phyloP scores from a whole-genome alignment of 2,329 filamentous ascomycete genomes.

The Lasiodiplodia sp. region DNA sequence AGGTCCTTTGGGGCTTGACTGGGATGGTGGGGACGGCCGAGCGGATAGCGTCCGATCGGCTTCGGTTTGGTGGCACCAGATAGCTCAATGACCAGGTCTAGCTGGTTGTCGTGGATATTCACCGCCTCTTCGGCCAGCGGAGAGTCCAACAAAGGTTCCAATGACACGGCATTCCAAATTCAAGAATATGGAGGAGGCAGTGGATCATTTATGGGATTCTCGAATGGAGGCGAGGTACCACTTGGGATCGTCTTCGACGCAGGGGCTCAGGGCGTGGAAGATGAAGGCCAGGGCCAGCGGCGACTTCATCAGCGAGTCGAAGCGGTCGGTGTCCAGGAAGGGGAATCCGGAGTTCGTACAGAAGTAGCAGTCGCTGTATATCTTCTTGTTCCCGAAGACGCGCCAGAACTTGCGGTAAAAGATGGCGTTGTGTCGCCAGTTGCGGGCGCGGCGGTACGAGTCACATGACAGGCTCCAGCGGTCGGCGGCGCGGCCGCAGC shows the following conservation, averaged over 20 bases:
- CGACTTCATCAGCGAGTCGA: constrained; percentile 25
- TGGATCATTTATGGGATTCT: constrained; percentile 4
- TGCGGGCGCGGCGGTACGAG: constrained; percentile 26
- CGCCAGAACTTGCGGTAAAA: constrained; percentile 31
- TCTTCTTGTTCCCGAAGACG: constrained; percentile 24
- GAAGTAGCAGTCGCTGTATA: constrained; percentile 30
- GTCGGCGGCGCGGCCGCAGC: constrained; percentile 25
- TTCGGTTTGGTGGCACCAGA: background rate
- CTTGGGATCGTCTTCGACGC: constrained; percentile 26
- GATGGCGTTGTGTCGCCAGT: constrained; percentile 29
- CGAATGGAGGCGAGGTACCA: constrained; percentile 25
- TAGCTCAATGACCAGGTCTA: background rate
- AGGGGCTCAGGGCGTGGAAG: constrained; percentile 23
- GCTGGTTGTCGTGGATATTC: background rate
- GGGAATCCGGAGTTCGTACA: constrained; percentile 27
- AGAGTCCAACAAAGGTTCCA: background rate
- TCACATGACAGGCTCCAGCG: constrained; percentile 14
- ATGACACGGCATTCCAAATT: background rate
- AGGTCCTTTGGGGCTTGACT: too few species aligned
- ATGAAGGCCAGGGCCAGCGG: constrained; percentile 27
- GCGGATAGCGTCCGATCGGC: background rate
- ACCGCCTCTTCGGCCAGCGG: background rate
- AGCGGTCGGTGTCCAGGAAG: constrained; percentile 28
- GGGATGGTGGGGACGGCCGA: too few species aligned
- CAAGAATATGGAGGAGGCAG: background rate